Percentiles rank a stretch among this genome's conserved stretches.
Evolutionary conservation across 164 flowering plant species (phyloP).

Genomic region (Cinnamomum chago): DNA sequence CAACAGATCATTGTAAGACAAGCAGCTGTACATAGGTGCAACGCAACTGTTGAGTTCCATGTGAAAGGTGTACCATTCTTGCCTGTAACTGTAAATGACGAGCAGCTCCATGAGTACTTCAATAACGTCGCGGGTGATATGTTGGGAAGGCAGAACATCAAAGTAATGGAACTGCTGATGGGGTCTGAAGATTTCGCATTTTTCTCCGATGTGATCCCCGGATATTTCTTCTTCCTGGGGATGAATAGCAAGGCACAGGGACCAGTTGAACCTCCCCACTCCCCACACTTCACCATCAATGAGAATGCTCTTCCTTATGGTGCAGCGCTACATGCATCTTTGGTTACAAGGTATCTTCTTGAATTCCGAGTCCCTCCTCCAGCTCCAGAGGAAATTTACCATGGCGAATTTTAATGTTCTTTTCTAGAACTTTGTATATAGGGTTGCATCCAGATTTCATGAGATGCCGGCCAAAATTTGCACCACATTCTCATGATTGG

Average conservation of each 20-base stretch:
- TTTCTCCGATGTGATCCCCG: constrained; percentile 43
- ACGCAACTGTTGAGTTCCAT: constrained; percentile 40
- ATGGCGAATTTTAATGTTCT: constrained; percentile 19
- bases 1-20: constrained; percentile 44
- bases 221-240: constrained; percentile 45
- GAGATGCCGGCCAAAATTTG: not conserved
- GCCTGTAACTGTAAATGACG: constrained; percentile 41
- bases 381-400: constrained; percentile 6
- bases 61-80: constrained; percentile 16
- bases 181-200: constrained; percentile 56
- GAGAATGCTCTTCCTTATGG: constrained; percentile 69
- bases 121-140: constrained; percentile 31
- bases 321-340: constrained; percentile 74
- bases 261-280: constrained; percentile 30
- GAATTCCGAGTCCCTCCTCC: constrained; percentile 15
- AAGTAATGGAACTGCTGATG: constrained; percentile 34
- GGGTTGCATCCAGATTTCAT: not conserved
- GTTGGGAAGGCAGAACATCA: constrained; percentile 29
- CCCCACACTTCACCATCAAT: constrained; percentile 50
- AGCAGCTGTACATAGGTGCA: constrained; percentile 57
- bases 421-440: not conserved
- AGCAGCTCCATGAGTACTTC: constrained; percentile 34
- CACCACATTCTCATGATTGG: not conserved
- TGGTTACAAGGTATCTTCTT: constrained; percentile 50
- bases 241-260: constrained; percentile 39